Evolutionary conservation across 2,329 filamentous ascomycete species (phyloP).

Genomic region (Cercospora sp.): DNA sequence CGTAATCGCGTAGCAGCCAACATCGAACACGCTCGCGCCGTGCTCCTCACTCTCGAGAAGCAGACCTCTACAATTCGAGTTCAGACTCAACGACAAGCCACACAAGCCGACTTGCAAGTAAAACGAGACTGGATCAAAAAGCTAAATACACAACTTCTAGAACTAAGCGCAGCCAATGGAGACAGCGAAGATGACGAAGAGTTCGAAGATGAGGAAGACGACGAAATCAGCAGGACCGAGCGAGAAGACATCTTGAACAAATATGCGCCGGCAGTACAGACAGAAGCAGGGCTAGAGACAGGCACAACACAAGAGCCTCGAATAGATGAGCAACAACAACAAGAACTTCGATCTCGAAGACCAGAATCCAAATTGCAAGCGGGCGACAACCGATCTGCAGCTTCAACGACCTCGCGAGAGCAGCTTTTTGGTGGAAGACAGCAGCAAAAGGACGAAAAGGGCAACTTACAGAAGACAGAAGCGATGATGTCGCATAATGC

Average conservation of each 20-base stretch:
- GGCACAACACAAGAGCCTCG: conserved; percentile 15
- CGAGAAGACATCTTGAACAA: conserved; percentile 44
- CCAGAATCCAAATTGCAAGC: conserved; percentile 21
- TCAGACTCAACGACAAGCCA: conserved; percentile 58
- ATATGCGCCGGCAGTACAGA: conserved; percentile 44
- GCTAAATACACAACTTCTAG: conserved; percentile 65
- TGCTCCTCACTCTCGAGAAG: conserved; percentile 71
- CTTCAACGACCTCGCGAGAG: conserved; percentile 39
- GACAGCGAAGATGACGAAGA: conserved; percentile 42
- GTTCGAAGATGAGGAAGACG: conserved; percentile 46
- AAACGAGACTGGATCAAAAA: conserved; percentile 68
- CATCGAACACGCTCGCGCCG: conserved; percentile 67
- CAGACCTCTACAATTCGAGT: conserved; percentile 62
- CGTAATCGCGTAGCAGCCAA: conserved; percentile 63
- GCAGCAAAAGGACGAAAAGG: conserved; percentile 12
- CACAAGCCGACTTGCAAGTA: conserved; percentile 62
- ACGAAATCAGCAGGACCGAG: conserved; percentile 42
- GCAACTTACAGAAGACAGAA: conserved; percentile 51
- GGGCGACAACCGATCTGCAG: conserved; percentile 33
- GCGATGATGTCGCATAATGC: conserved; percentile 74
- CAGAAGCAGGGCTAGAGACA: conserved; percentile 32
- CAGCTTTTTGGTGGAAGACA: conserved; percentile 40
- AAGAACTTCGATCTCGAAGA: conserved; percentile 32
- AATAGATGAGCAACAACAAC: conserved; percentile 18
- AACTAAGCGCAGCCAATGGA: conserved; percentile 61